Percentiles rank a stretch among this genome's conserved stretches.
Evolutionary conservation across 2,329 filamentous ascomycete species (phyloP).

Genomic region (Diplodia seriata): DNA sequence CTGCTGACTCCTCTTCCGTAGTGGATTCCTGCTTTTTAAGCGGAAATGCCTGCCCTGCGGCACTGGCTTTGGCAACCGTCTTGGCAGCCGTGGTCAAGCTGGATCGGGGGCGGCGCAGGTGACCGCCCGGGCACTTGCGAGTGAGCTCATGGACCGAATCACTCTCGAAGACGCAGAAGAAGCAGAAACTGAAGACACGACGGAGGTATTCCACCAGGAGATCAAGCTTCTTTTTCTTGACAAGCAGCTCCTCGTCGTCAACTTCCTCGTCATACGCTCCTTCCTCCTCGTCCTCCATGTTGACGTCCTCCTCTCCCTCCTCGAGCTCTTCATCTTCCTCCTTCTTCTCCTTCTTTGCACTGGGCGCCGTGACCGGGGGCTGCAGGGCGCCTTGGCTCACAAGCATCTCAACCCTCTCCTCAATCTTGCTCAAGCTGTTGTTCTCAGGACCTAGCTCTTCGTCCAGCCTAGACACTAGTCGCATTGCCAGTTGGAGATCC

Average conservation of each 20-base stretch:
- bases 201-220: slow-evolving; percentile 95
- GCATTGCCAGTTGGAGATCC: slow-evolving; percentile 81
- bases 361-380: slow-evolving; percentile 62
- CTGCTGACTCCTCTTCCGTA: slow-evolving; percentile 68
- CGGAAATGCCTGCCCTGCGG: slow-evolving; percentile 81
- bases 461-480: slow-evolving; percentile 84
- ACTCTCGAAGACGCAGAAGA: slow-evolving; percentile 99
- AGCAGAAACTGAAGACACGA: slow-evolving; percentile 97
- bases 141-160: slow-evolving; percentile 96
- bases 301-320: slow-evolving; percentile 68
- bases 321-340: slow-evolving; percentile 71
- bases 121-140: slow-evolving; percentile 95
- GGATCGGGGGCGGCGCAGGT: slow-evolving; percentile 87
- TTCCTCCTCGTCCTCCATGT: slow-evolving; percentile 67
- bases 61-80: slow-evolving; percentile 84
- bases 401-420: slow-evolving; percentile 84
- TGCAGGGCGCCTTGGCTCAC: slow-evolving; percentile 78
- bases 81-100: slow-evolving; percentile 85
- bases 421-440: slow-evolving; percentile 80
- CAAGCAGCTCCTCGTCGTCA: slow-evolving; percentile 86
- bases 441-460: slow-evolving; percentile 78
- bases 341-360: slow-evolving; percentile 68
- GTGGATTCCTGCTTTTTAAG: slow-evolving; percentile 74
- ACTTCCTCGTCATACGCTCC: slow-evolving; percentile 75
- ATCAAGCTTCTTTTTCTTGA: slow-evolving; percentile 97